Conservation (phyloP, 371 early-diverging fungal species). For the Lichtheimia hyalospora region DNA sequence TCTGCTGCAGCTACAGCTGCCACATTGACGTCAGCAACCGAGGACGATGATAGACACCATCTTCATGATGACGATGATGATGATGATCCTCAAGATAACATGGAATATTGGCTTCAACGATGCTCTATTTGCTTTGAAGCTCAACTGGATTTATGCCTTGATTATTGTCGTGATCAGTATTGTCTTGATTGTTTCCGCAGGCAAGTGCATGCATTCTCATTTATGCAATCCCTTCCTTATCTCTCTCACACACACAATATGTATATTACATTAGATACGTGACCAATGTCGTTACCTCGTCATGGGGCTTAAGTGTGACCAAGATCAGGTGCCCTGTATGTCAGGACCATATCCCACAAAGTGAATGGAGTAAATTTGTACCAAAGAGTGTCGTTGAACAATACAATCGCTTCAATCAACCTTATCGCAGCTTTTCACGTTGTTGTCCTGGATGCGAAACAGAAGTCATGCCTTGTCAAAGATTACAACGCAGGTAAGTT, state of each 20-base stretch:
- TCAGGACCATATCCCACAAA: constrained; percentile 50
- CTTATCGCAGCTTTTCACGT: constrained; percentile 62
- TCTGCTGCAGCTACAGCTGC: background rate
- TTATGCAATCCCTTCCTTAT: background rate
- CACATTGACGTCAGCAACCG: constrained; percentile 6
- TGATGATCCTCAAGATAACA: constrained; percentile 25
- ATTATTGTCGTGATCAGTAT: constrained; percentile 66
- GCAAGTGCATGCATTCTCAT: constrained; percentile 22
- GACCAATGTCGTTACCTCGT: constrained; percentile 63
- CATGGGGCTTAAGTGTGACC: constrained; percentile 69
- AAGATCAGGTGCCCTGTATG: constrained; percentile 64
- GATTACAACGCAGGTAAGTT: background rate
- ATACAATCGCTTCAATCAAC: constrained; percentile 63
- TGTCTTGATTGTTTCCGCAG: constrained; percentile 65
- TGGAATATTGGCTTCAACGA: constrained; percentile 60
- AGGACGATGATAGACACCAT: background rate
- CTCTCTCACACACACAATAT: too few relatives aligned
- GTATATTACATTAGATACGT: constrained; percentile 54
- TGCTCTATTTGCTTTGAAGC: constrained; percentile 74
- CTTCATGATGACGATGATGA: background rate
- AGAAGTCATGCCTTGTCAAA: constrained; percentile 48
- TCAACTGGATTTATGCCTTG: constrained; percentile 62
- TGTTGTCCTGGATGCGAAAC: constrained; percentile 64
- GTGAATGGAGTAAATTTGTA: constrained; percentile 63
- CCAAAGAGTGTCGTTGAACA: constrained; percentile 37